Evolutionary conservation across 805 yeast species (phyloP), one percentile per base, ranked within the genome.

Genomic region (Helenozyma rhizophorensis): DNA sequence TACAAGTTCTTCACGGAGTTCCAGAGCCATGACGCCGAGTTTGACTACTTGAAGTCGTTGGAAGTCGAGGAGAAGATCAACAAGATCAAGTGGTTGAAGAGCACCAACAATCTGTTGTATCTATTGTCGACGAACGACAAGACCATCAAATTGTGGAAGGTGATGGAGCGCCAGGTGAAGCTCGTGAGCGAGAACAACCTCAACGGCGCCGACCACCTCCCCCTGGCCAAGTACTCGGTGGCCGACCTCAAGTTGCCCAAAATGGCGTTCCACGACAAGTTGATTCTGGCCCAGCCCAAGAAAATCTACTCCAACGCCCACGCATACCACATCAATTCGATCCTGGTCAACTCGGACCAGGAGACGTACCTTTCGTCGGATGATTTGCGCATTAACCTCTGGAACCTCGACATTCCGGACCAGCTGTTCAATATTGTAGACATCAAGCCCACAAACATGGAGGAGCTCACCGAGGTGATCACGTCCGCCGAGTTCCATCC

Each of bases 31-130:
- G 99, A 93, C 62, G 97, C 97, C 8, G 98, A 93, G 61, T 93
- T 93, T 54, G 99, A 93, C 63, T 93, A 93, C 64, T 72, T 93
- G 45, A 93, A 94, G 65, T 83, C 95, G 15, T 70, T 93, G 45
- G 98, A 94, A 62, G 94, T 93, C 54, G 98, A 93, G 63, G 99
- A 93, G 65, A 90, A 90, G 60, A 94, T 93, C 62, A 93, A 93
- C 67, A 90, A 93, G 65, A 90, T 94, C 58, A 87, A 88, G 62
- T 93, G 99, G 99, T 76, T 95, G 53, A 79, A 76, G 49, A 78
- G 94, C 42, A 80, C 83, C 31, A 90, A 88, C 62, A 80, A 82
- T 53, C 85, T 96, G n/a, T 90, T 89, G 54, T 87, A 85, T 53
- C 67, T 93, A 48, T 71, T 93, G 46, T 80, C 90, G 21, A 88